phyloP scores from a whole-genome alignment of 129 eudicot species.

The Ambrosia trifida region DNA sequence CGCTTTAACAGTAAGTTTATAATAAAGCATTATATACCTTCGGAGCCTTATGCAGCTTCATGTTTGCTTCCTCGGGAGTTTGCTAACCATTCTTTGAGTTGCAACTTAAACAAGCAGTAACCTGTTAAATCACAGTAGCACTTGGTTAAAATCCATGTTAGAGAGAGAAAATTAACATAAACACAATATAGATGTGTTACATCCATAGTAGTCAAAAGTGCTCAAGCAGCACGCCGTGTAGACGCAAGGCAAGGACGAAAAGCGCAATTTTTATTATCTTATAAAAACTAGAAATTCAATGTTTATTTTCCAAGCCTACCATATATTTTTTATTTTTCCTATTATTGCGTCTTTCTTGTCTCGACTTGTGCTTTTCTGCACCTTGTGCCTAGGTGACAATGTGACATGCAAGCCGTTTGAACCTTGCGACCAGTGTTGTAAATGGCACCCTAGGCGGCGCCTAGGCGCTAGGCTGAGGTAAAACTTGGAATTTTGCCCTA shows the following conservation, averaged over 20 bases:
- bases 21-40: too few species aligned
- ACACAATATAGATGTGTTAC: neutral
- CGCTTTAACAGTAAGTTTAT: too few species aligned
- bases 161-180: neutral
- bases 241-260: neutral
- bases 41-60: conserved; percentile 70
- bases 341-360: neutral
- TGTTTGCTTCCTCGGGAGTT: conserved; percentile 80
- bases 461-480: too few species aligned
- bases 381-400: too few species aligned
- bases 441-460: too few species aligned
- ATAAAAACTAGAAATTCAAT: neutral
- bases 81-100: conserved; percentile 92
- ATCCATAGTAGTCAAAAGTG: too few species aligned
- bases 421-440: neutral
- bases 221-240: neutral
- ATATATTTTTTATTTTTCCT: neutral
- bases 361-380: neutral
- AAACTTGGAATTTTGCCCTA: too few species aligned
- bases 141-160: neutral
- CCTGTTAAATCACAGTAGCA: too few species aligned
- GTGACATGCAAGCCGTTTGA: too few species aligned
- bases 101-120: conserved; percentile 89
- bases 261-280: neutral
- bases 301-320: neutral